Evolutionary conservation across 139 green algal genomes (phyloP), one percentile per base, ranked within the genome.

Genomic region (Picochlorum sp.): DNA sequence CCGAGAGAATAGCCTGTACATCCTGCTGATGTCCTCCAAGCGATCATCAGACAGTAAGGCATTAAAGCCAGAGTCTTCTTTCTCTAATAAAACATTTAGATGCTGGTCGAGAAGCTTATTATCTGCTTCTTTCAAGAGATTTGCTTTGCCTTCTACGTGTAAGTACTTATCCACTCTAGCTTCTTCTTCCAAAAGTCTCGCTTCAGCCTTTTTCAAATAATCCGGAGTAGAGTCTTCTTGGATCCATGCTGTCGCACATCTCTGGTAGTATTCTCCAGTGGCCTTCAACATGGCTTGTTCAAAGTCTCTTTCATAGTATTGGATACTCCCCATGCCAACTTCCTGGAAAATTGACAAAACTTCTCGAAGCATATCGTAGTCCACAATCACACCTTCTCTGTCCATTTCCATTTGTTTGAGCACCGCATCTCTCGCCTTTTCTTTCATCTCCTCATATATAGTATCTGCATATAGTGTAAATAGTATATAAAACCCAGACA

Each of bases 321-420:
- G 85, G 82, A 98, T 92, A 63, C 49, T 64, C 33, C 81, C 76
- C 90, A 97, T 96, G 58, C 91, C 91, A 57, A 89, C 72, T 74
- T 97, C 89, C 33, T 97, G 90, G 75, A 93, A 98, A 60, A 98
- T 97, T 49, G 77, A 79, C 57, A 98, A 68, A 51, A 96, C 86
- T 63, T 96, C 96, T 58, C 97, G 97, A 1, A 98, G 65, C 60
- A 97, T 65, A 25, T 67, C 51, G 2, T 82, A 59, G 65, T 98
- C 88, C 0, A 76, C 56, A 61, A 90, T 80, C 72, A 98, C 93
- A 9, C 91, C 89, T 49, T 97, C 90, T 0, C 93, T 81, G 69
- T 99, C 93, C 43, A 72, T 69, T 57, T 95, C 78, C 1, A 95
- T 73, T 44, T 89, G 63, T 60, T 68, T 52, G 33, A 98, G 73